phyloP scores from a whole-genome alignment of 1,139 yeast species.

The Debaryomyces udenii region DNA sequence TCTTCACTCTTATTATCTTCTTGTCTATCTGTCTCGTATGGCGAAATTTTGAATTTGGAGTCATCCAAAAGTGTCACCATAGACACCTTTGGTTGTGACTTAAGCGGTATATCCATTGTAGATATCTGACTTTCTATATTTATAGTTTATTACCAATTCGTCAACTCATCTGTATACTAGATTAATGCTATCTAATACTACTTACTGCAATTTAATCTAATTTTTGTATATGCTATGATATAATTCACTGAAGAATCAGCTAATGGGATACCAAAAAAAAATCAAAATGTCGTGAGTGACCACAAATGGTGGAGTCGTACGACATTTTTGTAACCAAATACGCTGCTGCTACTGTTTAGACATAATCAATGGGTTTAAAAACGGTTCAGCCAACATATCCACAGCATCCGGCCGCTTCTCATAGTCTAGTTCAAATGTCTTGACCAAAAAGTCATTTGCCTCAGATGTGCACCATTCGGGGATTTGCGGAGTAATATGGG shows the following conservation, averaged over 20 bases:
- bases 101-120: constrained; percentile 47
- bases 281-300: constrained; percentile 13
- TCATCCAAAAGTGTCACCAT: constrained; percentile 37
- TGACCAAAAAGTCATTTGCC: constrained; percentile 64
- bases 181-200: neutral
- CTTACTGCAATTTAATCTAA: constrained; percentile 1
- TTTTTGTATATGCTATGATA: constrained; percentile 4
- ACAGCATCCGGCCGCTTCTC: constrained; percentile 73
- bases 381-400: constrained; percentile 65
- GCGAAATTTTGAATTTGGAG: constrained; percentile 21
- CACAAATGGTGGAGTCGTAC: constrained; percentile 8
- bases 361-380: constrained; percentile 55
- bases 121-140: constrained; percentile 1
- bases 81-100: constrained; percentile 47
- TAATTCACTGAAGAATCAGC: neutral
- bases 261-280: constrained; percentile 5
- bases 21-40: neutral
- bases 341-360: constrained; percentile 30
- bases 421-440: constrained; percentile 77
- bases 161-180: constrained; percentile 7
- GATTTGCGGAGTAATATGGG: constrained; percentile 72
- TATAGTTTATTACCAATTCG: neutral
- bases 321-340: constrained; percentile 6
- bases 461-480: constrained; percentile 77
- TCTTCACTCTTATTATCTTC: constrained; percentile 7